These are phyloP conservation scores for Verticillium nubilum DNA, from an alignment of 2,329 filamentous ascomycete species.

Conservation along the genomic window DNA sequence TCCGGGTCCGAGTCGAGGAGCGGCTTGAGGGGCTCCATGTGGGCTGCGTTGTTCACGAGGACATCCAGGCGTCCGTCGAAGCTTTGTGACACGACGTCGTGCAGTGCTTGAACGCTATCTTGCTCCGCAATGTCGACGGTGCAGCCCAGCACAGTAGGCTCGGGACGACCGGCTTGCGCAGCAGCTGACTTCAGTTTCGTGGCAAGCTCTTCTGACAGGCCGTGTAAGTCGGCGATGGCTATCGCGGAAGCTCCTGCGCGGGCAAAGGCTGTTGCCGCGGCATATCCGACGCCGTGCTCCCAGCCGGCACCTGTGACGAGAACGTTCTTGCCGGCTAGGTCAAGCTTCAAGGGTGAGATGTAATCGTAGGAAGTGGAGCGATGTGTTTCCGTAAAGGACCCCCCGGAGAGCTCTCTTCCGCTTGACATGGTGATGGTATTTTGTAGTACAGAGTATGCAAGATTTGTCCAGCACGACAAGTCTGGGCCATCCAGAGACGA, in stretches of 20 bases:
- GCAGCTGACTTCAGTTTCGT: constrained; percentile 12
- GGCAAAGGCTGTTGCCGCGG: constrained; percentile 14
- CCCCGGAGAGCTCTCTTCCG: too few species aligned
- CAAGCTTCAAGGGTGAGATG: too few species aligned
- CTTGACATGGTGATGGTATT: too few species aligned
- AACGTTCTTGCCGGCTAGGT: constrained; percentile 1
- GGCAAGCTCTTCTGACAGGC: constrained; percentile 11
- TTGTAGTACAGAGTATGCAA: too few species aligned
- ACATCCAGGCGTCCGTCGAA: constrained; percentile 4
- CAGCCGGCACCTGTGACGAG: constrained; percentile 16
- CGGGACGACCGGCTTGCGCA: constrained; percentile 8
- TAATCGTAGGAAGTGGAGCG: too few species aligned
- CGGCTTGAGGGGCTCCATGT: constrained; percentile 8
- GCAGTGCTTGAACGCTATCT: constrained; percentile 9
- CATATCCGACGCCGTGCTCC: constrained; percentile 12
- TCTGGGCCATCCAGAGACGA: too few species aligned
- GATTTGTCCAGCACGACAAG: too few species aligned
- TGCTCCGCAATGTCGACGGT: constrained; percentile 11
- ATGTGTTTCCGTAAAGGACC: too few species aligned
- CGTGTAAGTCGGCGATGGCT: constrained; percentile 14
- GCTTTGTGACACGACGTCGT: neutral
- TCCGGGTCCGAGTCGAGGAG: constrained; percentile 13
- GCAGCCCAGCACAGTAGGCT: constrained; percentile 9
- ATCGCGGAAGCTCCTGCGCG: constrained; percentile 15
- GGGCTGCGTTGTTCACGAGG: constrained; percentile 11